A percentile compares a stretch with the other conserved stretches of the same genome.
phyloP scores from a whole-genome alignment of 768 basidiomycete species.

The Agaricus blazei region DNA sequence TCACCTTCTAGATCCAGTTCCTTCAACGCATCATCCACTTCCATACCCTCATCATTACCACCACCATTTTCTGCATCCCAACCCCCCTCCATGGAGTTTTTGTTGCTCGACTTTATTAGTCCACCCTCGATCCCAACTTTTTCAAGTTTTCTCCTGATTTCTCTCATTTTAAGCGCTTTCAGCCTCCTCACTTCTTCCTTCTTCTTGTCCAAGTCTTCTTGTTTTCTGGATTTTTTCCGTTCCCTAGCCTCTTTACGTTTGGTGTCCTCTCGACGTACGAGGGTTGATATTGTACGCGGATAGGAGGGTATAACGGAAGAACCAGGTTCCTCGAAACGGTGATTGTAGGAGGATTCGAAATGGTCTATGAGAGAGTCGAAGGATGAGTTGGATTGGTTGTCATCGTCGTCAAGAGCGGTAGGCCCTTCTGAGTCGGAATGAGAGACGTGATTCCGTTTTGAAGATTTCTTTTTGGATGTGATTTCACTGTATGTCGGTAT shows the following conservation, averaged over 20 bases:
- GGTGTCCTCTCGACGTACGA: conserved; percentile 69
- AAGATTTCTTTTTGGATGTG: conserved; percentile 21
- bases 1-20: conserved; percentile 86
- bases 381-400: conserved; percentile 35
- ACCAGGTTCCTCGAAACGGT: conserved; percentile 94
- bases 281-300: conserved; percentile 65
- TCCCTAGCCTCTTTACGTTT: conserved; percentile 83
- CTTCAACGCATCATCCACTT: conserved; percentile 44
- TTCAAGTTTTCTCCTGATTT: conserved; percentile 72
- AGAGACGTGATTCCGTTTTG: conserved; percentile 25
- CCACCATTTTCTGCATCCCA: conserved; percentile 23
- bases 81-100: conserved; percentile 16
- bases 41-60: conserved; percentile 31
- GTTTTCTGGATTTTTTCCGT: conserved; percentile 71
- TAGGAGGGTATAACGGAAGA: conserved; percentile 49
- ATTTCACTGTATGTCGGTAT: conserved; percentile 87
- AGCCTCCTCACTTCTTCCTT: conserved; percentile 79
- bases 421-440: conserved; percentile 12
- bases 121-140: conserved; percentile 70
- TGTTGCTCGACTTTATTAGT: conserved; percentile 31
- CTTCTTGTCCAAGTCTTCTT: conserved; percentile 66
- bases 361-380: conserved; percentile 90
- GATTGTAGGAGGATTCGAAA: conserved; percentile 97
- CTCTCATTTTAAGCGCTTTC: conserved; percentile 81
- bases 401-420: conserved; percentile 18